Conservation (phyloP, 495 filamentous ascomycete species). For the Talaromyces adpressus region DNA sequence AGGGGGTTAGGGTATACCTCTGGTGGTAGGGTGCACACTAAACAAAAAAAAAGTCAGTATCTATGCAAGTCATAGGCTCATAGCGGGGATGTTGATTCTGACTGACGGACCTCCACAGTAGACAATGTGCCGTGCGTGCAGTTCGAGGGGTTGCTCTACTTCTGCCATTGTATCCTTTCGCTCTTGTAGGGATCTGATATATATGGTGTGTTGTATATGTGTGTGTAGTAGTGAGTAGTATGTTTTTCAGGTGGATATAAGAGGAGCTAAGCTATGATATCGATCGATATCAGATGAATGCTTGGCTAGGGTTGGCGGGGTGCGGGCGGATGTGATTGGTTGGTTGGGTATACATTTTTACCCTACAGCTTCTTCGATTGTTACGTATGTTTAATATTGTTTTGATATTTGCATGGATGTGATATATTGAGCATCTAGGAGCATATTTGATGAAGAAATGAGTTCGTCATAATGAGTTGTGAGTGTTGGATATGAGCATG, state of each 20-base stretch:
- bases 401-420: too few species aligned
- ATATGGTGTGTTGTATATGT: neutral
- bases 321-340: neutral
- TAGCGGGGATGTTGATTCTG: neutral
- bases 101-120: slow-evolving; percentile 67
- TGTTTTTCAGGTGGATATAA: neutral
- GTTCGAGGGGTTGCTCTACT: slow-evolving; percentile 37
- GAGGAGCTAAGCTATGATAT: neutral
- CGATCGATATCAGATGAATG: neutral
- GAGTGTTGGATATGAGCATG: too few species aligned
- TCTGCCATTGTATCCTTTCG: slow-evolving; percentile 28
- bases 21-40: slow-evolving; percentile 88
- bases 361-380: neutral
- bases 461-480: too few species aligned
- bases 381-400: too few species aligned
- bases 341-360: neutral
- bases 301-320: neutral
- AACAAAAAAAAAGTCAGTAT: slow-evolving; percentile 4
- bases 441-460: too few species aligned
- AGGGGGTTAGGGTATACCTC: slow-evolving; percentile 53
- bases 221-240: neutral
- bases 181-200: neutral
- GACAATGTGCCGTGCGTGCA: slow-evolving; percentile 57
- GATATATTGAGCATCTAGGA: too few species aligned
- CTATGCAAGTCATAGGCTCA: neutral